Evolutionary conservation across 208 protist species (phyloP).

Genomic region (Crithidia brevicula): DNA sequence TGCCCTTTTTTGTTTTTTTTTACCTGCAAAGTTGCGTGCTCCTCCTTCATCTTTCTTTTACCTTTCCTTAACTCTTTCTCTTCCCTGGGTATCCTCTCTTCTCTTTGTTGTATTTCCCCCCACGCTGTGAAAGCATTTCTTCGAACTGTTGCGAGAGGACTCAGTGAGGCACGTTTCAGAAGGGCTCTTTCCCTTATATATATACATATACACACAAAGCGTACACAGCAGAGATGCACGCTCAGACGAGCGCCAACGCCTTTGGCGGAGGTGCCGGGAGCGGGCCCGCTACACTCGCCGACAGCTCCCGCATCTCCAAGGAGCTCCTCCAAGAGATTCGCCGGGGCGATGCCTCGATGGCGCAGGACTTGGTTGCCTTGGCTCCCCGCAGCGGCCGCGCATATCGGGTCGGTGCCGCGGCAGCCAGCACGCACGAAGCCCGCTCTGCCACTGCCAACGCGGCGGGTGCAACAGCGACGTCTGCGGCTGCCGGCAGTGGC

Average conservation of each 20-base stretch:
- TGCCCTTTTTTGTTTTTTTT: no score
- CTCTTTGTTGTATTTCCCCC: no score
- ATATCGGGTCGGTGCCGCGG: background rate
- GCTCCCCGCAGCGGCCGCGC: conserved; percentile 24
- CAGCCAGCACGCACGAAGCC: background rate
- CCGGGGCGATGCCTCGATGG: conserved; percentile 69
- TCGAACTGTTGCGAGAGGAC: no score
- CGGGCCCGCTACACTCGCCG: background rate
- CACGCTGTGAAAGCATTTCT: no score
- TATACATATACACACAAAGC: no score
- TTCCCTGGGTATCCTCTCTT: no score
- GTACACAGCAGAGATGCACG: background rate
- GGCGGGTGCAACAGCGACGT: background rate
- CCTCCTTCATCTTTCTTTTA: no score
- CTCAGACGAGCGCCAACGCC: background rate
- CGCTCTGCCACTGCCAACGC: background rate
- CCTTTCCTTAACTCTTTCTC: no score
- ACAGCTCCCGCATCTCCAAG: conserved; percentile 40
- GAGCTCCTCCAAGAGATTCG: conserved; percentile 67
- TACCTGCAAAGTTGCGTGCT: no score
- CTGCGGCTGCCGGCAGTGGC: background rate
- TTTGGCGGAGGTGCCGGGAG: background rate
- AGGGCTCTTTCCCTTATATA: no score
- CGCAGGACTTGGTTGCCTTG: conserved; percentile 47
- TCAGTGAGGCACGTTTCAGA: no score